Base-by-base conservation (phyloP, 306 rosid genomes). In the Vigna trinervia region DNA sequence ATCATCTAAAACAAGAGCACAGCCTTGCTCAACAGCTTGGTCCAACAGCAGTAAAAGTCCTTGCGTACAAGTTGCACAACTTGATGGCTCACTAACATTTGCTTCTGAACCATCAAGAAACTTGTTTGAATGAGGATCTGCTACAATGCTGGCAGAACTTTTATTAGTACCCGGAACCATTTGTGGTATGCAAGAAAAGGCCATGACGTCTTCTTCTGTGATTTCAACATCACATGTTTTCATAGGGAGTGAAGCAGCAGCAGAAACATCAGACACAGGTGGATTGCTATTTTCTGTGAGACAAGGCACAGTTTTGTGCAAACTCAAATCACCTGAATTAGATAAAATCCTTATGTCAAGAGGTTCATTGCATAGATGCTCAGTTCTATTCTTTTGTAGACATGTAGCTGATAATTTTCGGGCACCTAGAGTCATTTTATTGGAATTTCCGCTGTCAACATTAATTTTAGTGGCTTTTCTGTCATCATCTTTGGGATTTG, bases 21-120 rank as follows among this genome's bases (percentile, higher is more conserved):
- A 65, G 50, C 96, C 96, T 71, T 81, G 74, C 69, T 79, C 88
- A 57, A 89, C 72, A 64, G 98, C 96, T 89, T 84, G 81, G 47
- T 85, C 73, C 83, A 87, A 61, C 36, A 91, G 87, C 63, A 65
- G 79, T 5, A 91, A 73, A 78, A 90, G 74, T 34, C 71, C 87
- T 81, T 78, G 77, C 19, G 74, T 86, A 69, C 84, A 78, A 1
- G 67, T 63, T 22, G 43, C 61, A 38, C 36, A 12, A 20, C 23
- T 77, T 19, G 84, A 78, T 15, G 64, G 61, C 71, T 69, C 53
- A 36, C 26, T 52, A 19, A 14, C 66, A 82, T 58, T 69, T 78
- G 69, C 80, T 82, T 43, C 74, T 47, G 82, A 75, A 70, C 34
- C 78, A 75, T 71, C 75, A 59, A 47, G 77, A 50, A 73, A 77